Percentiles rank a stretch among this genome's conserved stretches.
Conservation (phyloP, 352 stramenopile species). For the Globisporangium rhizosaccharum region DNA sequence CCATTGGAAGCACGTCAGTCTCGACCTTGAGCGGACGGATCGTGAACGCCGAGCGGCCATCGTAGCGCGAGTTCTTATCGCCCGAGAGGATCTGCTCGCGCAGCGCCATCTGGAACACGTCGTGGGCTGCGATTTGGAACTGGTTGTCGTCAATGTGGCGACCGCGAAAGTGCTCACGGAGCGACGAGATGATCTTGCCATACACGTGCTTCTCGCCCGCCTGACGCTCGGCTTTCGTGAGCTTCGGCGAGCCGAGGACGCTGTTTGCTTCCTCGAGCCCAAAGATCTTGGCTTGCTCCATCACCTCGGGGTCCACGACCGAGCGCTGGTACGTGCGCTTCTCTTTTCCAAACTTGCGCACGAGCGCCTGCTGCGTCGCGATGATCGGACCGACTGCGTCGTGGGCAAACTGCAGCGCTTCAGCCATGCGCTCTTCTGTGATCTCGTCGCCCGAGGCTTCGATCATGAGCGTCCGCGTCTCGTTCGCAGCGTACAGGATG, state of each 20-base stretch:
- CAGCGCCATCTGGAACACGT: conserved; percentile 71
- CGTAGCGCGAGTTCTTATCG: conserved; percentile 65
- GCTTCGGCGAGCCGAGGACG: conserved; percentile 25
- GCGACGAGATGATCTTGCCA: conserved; percentile 56
- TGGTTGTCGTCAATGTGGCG: conserved; percentile 35
- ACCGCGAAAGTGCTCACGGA: conserved; percentile 44
- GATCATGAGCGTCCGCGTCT: conserved; percentile 82
- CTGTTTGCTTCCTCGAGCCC: conserved; percentile 39
- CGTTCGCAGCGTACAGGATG: conserved; percentile 82
- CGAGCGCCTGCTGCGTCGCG: conserved; percentile 52
- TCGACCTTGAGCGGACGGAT: conserved; percentile 87
- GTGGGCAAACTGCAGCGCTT: conserved; percentile 80
- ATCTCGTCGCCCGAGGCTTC: conserved; percentile 81
- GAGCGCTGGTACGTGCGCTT: conserved; percentile 60
- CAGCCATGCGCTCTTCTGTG: conserved; percentile 57
- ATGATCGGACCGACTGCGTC: conserved; percentile 47
- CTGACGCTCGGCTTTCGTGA: conserved; percentile 58
- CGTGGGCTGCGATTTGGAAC: conserved; percentile 67
- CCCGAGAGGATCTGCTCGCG: conserved; percentile 52
- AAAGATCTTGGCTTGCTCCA: conserved; percentile 50
- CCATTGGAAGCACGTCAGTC: conserved; percentile 82
- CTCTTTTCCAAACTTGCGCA: conserved; percentile 43
- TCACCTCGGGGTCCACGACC: conserved; percentile 44
- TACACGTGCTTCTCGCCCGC: conserved; percentile 64
- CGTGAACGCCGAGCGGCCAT: conserved; percentile 76